Conservation (phyloP, 2,329 filamentous ascomycete species). For the Didymella pinodella region DNA sequence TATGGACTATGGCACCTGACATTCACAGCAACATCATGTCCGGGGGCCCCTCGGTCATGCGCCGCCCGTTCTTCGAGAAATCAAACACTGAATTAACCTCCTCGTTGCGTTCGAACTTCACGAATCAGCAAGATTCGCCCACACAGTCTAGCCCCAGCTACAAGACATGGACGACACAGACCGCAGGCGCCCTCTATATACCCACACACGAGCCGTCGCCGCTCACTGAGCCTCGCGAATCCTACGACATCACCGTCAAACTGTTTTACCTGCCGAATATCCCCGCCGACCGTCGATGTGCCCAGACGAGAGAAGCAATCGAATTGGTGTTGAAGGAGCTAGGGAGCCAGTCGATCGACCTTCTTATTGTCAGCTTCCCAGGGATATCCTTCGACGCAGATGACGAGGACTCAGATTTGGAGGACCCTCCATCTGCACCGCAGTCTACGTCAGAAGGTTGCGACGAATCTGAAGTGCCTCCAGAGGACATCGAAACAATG, state of each 20-base stretch:
- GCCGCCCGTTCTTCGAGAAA: conserved; percentile 77
- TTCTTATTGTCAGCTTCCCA: conserved; percentile 92
- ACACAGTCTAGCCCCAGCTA: conserved; percentile 52
- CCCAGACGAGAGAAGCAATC: conserved; percentile 80
- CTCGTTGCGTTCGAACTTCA: conserved; percentile 84
- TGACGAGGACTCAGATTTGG: conserved; percentile 78
- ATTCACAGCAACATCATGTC: conserved; percentile 83
- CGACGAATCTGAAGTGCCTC: conserved; percentile 44
- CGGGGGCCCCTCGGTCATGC: conserved; percentile 81
- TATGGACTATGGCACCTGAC: neutral
- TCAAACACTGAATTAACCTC: conserved; percentile 94
- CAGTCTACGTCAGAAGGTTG: conserved; percentile 49
- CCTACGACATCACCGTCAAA: conserved; percentile 96
- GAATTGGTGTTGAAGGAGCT: conserved; percentile 82
- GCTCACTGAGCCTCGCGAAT: conserved; percentile 78
- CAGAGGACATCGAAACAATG: conserved; percentile 66
- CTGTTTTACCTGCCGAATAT: conserved; percentile 87
- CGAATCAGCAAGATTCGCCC: conserved; percentile 71
- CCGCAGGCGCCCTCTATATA: conserved; percentile 68
- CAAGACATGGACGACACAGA: conserved; percentile 71
- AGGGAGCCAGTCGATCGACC: conserved; percentile 76
- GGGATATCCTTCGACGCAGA: conserved; percentile 93
- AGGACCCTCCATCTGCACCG: conserved; percentile 48
- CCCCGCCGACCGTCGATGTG: conserved; percentile 68
- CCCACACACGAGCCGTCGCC: conserved; percentile 76